phyloP scores from a whole-genome alignment of 768 basidiomycete species.

The Pisolithus orientalis region DNA sequence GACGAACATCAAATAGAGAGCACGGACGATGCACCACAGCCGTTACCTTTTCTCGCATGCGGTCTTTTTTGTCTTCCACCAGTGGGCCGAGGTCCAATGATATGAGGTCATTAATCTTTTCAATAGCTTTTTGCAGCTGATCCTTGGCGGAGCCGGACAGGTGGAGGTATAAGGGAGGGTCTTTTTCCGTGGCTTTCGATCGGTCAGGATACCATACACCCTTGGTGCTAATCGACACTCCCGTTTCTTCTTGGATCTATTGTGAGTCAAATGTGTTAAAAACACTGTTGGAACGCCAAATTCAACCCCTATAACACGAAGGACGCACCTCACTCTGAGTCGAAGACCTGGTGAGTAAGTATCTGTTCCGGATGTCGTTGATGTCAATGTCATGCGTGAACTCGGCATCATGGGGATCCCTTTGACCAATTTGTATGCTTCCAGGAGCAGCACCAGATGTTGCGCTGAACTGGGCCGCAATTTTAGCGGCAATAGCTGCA shows the following conservation, averaged over 20 bases:
- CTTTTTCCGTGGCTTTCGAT: conserved; percentile 83
- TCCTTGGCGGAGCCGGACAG: conserved; percentile 73
- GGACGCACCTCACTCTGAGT: conserved; percentile 82
- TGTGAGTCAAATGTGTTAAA: background rate
- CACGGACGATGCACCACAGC: background rate
- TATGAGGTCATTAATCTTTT: conserved; percentile 69
- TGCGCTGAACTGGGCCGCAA: conserved; percentile 78
- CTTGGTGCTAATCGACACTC: conserved; percentile 88
- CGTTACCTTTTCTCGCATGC: conserved; percentile 57
- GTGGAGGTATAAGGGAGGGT: conserved; percentile 91
- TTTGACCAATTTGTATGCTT: conserved; percentile 38
- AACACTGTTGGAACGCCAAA: too few species aligned
- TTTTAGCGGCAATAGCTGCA: conserved; percentile 90
- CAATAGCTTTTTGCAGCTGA: conserved; percentile 57
- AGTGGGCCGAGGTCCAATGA: conserved; percentile 71
- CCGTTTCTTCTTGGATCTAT: conserved; percentile 89
- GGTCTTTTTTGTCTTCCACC: conserved; percentile 73
- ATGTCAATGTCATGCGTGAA: conserved; percentile 93
- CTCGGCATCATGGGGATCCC: conserved; percentile 71
- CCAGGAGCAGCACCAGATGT: conserved; percentile 32
- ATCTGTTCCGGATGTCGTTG: conserved; percentile 92
- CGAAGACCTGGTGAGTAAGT: conserved; percentile 87
- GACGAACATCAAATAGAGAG: conserved; percentile 5
- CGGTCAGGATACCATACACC: conserved; percentile 96
- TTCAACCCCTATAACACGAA: background rate